phyloP scores from a whole-genome alignment of 495 filamentous ascomycete genomes.

The Viridothelium virens region DNA sequence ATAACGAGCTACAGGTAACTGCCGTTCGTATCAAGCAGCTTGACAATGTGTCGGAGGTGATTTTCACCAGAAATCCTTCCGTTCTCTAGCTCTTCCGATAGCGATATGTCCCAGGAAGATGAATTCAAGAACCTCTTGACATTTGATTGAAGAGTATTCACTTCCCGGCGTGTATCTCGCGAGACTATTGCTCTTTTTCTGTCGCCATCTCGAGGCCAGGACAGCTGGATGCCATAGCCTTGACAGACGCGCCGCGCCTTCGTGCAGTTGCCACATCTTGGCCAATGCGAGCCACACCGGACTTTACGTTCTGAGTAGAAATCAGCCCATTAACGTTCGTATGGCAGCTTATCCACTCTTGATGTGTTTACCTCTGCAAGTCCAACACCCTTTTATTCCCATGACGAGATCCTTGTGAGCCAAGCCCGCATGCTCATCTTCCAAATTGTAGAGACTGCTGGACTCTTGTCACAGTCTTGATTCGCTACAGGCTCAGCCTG shows the following conservation, averaged over 20 bases:
- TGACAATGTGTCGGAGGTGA: conserved; percentile 15
- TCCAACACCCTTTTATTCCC: conserved; percentile 26
- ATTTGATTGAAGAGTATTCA: conserved; percentile 13
- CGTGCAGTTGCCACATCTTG: conserved; percentile 22
- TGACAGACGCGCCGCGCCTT: conserved; percentile 22
- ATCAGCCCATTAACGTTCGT: conserved; percentile 9
- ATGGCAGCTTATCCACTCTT: conserved; percentile 11
- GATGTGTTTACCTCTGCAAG: conserved; percentile 25
- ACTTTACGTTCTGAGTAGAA: conserved; percentile 25
- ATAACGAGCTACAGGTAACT: conserved; percentile 16
- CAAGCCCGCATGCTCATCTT: conserved; percentile 7
- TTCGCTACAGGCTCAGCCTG: conserved; percentile 6
- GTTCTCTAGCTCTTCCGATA: conserved; percentile 19
- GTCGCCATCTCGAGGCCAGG: conserved; percentile 27
- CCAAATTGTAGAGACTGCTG: conserved; percentile 14
- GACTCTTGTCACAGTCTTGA: conserved; percentile 14
- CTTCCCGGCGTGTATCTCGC: conserved; percentile 13
- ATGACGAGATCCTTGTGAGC: conserved; percentile 12
- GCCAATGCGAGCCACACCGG: conserved; percentile 23
- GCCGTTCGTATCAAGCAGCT: conserved; percentile 18
- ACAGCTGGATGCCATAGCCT: conserved; percentile 27
- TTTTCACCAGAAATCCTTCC: conserved; percentile 17
- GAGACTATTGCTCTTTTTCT: conserved; percentile 22
- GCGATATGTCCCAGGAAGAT: conserved; percentile 23
- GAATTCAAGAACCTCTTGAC: conserved; percentile 20